A percentile compares a stretch with the other conserved stretches of the same genome.
phyloP scores from a whole-genome alignment of 164 flowering plant species.

The Nelumbo lutea region DNA sequence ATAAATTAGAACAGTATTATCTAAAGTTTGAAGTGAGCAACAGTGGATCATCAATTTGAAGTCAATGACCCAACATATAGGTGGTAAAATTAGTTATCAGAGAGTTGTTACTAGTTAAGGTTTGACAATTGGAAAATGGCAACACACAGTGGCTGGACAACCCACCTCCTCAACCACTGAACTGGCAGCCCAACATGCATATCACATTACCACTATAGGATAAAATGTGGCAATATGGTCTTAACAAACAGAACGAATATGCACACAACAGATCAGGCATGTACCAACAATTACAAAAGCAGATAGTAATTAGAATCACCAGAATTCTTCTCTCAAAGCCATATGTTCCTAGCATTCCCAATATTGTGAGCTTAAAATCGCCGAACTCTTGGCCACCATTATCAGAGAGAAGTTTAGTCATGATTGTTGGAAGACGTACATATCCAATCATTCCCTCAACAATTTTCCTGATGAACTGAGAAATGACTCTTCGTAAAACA shows the following conservation, averaged over 20 bases:
- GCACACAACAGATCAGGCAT: neutral
- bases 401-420: conserved; percentile 89
- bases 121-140: neutral
- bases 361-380: conserved; percentile 78
- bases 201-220: neutral
- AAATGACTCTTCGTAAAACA: conserved; percentile 56
- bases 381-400: conserved; percentile 94
- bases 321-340: conserved; percentile 92
- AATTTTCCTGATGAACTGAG: conserved; percentile 79
- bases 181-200: neutral
- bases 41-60: neutral
- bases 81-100: neutral
- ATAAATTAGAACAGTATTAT: neutral
- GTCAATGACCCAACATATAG: neutral
- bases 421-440: conserved; percentile 80
- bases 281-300: neutral
- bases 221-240: neutral
- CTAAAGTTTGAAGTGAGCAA: neutral
- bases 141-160: neutral
- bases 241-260: neutral
- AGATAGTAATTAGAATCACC: conserved; percentile 38
- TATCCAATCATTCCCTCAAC: conserved; percentile 97
- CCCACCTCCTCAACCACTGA: neutral
- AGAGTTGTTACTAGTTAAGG: neutral
- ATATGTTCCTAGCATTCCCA: conserved; percentile 90